phyloP scores from a whole-genome alignment of 305 asterid species.

The Galium porrigens region DNA sequence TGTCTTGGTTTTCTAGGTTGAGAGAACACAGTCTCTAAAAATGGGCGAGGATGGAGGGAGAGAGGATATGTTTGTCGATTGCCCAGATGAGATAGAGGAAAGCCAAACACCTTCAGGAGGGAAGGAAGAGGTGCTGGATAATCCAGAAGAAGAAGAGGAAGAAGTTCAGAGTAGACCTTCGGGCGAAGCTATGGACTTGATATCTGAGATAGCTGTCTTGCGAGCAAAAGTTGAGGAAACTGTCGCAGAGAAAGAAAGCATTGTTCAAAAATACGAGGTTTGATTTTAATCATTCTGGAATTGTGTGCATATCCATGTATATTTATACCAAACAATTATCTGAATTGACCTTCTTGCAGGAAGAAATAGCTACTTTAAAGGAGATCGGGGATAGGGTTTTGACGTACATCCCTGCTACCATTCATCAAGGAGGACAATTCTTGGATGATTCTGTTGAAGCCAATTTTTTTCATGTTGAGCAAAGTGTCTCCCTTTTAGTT shows the following conservation, averaged over 20 bases:
- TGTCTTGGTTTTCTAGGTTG: conserved; percentile 16
- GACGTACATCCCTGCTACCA: conserved; percentile 31
- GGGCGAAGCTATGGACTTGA: conserved; percentile 28
- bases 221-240: conserved; percentile 43
- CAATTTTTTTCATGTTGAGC: conserved; percentile 51
- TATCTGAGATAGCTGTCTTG: conserved; percentile 47
- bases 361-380: conserved; percentile 37
- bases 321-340: conserved; percentile 2
- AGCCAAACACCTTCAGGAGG: conserved; percentile 44
- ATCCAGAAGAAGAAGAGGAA: conserved; percentile 22
- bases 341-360: conserved; percentile 38
- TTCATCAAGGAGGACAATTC: conserved; percentile 35
- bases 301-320: not conserved
- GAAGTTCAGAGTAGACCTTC: conserved; percentile 34
- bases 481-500: conserved; percentile 28
- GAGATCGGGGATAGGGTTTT: conserved; percentile 43
- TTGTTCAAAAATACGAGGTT: conserved; percentile 52
- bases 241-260: conserved; percentile 41
- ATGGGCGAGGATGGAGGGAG: conserved; percentile 51
- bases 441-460: conserved; percentile 34
- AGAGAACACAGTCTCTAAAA: conserved; percentile 19
- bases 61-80: conserved; percentile 90
- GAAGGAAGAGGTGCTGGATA: conserved; percentile 28
- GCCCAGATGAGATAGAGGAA: conserved; percentile 86
- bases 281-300: not conserved